A percentile compares a stretch with the other conserved stretches of the same genome.
Conservation (phyloP, 768 basidiomycete genomes). For the Suillus spraguei region DNA sequence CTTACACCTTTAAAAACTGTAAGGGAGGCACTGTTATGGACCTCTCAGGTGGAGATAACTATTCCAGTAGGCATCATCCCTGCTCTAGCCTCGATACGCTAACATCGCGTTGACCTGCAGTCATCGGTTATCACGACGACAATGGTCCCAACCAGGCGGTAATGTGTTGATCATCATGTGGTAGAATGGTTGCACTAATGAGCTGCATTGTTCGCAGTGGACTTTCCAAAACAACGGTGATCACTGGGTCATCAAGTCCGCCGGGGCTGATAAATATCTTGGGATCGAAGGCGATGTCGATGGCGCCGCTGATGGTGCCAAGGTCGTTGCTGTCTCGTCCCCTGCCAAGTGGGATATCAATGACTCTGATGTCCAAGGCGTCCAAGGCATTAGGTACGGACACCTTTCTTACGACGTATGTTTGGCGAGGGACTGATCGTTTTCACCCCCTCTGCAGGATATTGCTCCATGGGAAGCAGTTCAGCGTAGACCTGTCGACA, state of each 20-base stretch:
- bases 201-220: conserved; percentile 42
- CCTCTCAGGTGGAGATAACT: conserved; percentile 54
- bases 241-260: conserved; percentile 47
- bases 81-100: not conserved
- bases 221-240: conserved; percentile 38
- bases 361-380: conserved; percentile 41
- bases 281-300: conserved; percentile 30
- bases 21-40: conserved; percentile 56
- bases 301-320: conserved; percentile 38
- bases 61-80: conserved; percentile 38
- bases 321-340: conserved; percentile 37
- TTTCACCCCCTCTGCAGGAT: conserved; percentile 36
- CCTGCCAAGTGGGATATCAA: conserved; percentile 54
- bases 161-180: conserved; percentile 10
- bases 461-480: conserved; percentile 43
- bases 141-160: conserved; percentile 53
- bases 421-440: too few relatives aligned
- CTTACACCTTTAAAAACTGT: conserved; percentile 52
- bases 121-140: conserved; percentile 51
- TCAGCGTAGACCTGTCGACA: conserved; percentile 49
- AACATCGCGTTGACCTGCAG: conserved; percentile 24
- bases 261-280: conserved; percentile 44
- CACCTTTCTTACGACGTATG: too few relatives aligned
- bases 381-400: conserved; percentile 45
- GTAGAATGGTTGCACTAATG: not conserved